Evolutionary conservation across 2,329 filamentous ascomycete species (phyloP), one percentile per base, ranked within the genome.

Genomic region (Trichoderma lentiforme): DNA sequence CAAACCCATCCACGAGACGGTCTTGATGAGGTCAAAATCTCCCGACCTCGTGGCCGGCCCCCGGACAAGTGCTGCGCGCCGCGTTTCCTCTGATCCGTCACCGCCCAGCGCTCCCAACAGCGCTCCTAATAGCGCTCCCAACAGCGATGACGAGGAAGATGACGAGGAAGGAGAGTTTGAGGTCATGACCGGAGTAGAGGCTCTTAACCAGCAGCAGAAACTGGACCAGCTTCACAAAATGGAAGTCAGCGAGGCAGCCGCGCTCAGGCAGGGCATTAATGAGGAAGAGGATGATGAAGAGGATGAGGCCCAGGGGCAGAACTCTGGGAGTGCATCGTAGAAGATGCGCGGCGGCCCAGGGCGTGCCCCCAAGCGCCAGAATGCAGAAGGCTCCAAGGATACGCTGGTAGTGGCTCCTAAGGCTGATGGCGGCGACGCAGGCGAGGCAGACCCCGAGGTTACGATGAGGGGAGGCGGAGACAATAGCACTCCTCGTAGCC

Each of bases 181-280:
- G 26, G 84, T 86, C 6, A 76, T 81, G 30, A 81, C 83, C 2
- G 84, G 83, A 24, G 81, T 84, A 61, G 75, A 86, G 72, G 79
- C 83, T 3, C 76, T 87, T 12, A 80, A 83, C 72, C 82, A 84
- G 72, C 81, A 86, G 76, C 82, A 85, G 75, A 87, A 88, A 79
- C 67, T 80, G 65, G 83, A 87, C 71, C 86, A 84, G 68, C 81
- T 90, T 18, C 88, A 89, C 76, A 83, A 85, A 75, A 90, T 90
- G 88, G 88, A 90, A 75, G 84, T 88, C 2, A 86, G 85, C 71
- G 88, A 90, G 76, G 88, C 87, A 14, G 84, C 83, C 2, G 88
- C 87, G 9, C 79, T 89, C 5, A 80, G 78, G 70, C 80, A 79
- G 77, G 78, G 80, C 66, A 76, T 83, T 28, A 81, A 82, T 18